A percentile compares a stretch with the other conserved stretches of the same genome.
Conservation (phyloP, 768 basidiomycete species). For the Leucogyrophana mollusca region DNA sequence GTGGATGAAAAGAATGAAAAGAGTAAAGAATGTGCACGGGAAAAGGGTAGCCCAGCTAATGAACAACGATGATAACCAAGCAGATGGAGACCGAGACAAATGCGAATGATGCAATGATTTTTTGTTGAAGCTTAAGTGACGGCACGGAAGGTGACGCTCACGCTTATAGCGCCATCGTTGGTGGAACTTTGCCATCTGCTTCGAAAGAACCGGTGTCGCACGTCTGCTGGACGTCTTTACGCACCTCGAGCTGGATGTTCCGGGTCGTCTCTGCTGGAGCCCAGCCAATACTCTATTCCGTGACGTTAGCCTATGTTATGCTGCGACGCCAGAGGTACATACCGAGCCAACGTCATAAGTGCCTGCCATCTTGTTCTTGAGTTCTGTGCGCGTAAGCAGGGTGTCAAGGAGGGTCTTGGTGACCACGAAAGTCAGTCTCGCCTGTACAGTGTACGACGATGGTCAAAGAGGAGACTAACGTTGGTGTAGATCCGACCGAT, state of each 20-base stretch:
- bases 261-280: background rate
- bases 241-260: constrained; percentile 4
- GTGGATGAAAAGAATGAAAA: too few species aligned
- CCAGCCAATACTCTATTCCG: constrained; percentile 1
- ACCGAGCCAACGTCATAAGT: background rate
- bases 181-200: constrained; percentile 2
- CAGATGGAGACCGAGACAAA: too few species aligned
- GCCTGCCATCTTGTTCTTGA: constrained; percentile 24
- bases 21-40: too few species aligned
- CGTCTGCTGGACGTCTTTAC: constrained; percentile 1
- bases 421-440: background rate
- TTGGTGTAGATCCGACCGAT: constrained; percentile 46
- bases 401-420: constrained; percentile 44
- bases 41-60: too few species aligned
- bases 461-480: constrained; percentile 26
- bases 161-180: background rate
- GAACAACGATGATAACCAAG: too few species aligned
- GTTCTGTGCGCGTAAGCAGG: constrained; percentile 36
- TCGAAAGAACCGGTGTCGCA: constrained; percentile 4
- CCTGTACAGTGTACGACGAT: background rate
- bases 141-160: background rate
- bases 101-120: too few species aligned
- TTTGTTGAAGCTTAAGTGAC: too few species aligned
- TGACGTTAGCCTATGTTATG: background rate
- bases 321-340: background rate